A percentile compares a stretch with the other conserved stretches of the same genome.
Conservation (phyloP, 139 green algal species). For the Coccomyxa sp. region DNA sequence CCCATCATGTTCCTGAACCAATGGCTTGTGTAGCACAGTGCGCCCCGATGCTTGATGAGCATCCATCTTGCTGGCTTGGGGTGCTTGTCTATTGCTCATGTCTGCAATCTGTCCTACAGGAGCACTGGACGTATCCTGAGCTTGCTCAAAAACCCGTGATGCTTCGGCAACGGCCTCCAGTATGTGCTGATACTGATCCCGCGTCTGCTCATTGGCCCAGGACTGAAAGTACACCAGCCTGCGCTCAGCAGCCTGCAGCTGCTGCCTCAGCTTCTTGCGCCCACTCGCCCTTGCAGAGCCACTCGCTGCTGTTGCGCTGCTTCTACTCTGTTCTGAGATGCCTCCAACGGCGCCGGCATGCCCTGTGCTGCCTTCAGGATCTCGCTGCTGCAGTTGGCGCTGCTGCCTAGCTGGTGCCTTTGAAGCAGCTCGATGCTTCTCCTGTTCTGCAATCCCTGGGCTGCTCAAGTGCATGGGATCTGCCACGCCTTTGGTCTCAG, state of each 20-base stretch:
- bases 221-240: conserved; percentile 55
- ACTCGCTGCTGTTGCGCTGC: background rate
- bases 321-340: background rate
- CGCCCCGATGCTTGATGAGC: no score
- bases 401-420: no score
- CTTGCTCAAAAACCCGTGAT: no score
- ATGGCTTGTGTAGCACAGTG: no score
- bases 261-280: conserved; percentile 7
- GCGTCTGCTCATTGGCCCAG: conserved; percentile 52
- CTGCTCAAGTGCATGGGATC: background rate
- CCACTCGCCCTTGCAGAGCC: background rate
- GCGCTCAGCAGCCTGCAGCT: conserved; percentile 32
- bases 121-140: no score
- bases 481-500: background rate
- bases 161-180: background rate
- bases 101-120: no score
- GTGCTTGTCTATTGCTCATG: no score
- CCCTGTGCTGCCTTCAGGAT: background rate
- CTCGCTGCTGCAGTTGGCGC: background rate
- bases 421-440: background rate
- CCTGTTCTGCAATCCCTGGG: background rate
- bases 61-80: no score
- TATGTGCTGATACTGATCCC: background rate
- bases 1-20: no score
- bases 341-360: background rate